These are phyloP conservation scores for Multifurca ochricompacta DNA, from an alignment of 768 basidiomycete species.

Conservation along the genomic window DNA sequence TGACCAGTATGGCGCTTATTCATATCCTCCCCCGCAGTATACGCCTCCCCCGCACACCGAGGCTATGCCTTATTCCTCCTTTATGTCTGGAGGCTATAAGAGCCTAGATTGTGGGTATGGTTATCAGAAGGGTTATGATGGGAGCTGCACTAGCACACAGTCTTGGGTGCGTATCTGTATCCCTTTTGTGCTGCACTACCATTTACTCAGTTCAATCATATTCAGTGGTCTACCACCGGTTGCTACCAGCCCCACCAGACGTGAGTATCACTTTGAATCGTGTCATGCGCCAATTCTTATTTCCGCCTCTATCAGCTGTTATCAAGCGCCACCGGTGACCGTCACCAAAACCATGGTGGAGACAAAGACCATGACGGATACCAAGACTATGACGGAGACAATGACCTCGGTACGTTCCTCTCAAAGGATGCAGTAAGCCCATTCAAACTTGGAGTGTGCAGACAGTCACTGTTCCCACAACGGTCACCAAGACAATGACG, in stretches of 20 bases:
- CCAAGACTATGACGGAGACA: conserved; percentile 23
- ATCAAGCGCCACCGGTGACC: conserved; percentile 32
- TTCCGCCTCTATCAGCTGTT: conserved; percentile 9
- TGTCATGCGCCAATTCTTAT: background rate
- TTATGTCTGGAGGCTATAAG: conserved; percentile 56
- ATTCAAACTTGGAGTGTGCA: background rate
- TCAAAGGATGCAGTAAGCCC: background rate
- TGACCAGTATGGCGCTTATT: conserved; percentile 13
- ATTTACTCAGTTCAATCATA: background rate
- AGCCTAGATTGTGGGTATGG: conserved; percentile 67
- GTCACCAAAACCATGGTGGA: conserved; percentile 34
- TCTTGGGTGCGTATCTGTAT: conserved; percentile 47
- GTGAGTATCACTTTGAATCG: background rate
- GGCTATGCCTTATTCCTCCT: conserved; percentile 40
- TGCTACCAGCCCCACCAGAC: conserved; percentile 7
- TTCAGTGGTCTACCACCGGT: conserved; percentile 7
- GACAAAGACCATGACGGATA: conserved; percentile 31
- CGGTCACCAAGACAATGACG: conserved; percentile 21
- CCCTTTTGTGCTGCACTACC: background rate
- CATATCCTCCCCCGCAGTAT: conserved; percentile 25
- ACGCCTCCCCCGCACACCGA: conserved; percentile 26
- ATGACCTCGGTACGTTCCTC: conserved; percentile 22
- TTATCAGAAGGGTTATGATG: conserved; percentile 47
- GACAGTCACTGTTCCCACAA: conserved; percentile 17
- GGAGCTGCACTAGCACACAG: conserved; percentile 40